Conservation (phyloP, 176 grass and related monocot genomes). For the Carex littledalei region DNA sequence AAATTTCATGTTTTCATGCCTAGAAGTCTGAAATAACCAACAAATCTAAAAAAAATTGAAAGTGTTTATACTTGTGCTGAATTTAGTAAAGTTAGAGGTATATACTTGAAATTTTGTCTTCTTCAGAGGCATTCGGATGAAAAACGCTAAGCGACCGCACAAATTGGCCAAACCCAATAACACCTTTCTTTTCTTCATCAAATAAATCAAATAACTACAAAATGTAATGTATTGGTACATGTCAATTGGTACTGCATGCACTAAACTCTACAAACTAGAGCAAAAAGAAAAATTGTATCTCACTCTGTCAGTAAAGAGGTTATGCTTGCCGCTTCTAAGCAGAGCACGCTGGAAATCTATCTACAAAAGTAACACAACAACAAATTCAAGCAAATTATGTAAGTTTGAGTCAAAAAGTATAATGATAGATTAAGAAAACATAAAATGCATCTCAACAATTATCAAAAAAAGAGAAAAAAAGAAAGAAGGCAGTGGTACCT, state of each 20-base stretch:
- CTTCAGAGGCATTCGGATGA: constrained; percentile 24
- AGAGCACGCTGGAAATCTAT: constrained; percentile 26
- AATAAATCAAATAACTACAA: constrained; percentile 32
- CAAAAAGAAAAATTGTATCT: not conserved
- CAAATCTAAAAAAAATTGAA: not conserved
- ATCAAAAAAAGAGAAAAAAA: not conserved
- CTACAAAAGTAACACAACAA: not conserved
- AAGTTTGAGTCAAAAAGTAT: not conserved
- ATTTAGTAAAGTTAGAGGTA: constrained; percentile 11
- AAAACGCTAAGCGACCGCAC: constrained; percentile 25
- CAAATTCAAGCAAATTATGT: not conserved
- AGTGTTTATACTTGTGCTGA: not conserved
- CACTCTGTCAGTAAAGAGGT: constrained; percentile 31
- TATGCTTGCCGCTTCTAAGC: constrained; percentile 17
- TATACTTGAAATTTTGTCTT: constrained; percentile 23
- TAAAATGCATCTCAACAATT: not conserved
- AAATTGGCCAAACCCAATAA: constrained; percentile 33
- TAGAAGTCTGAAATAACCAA: not conserved
- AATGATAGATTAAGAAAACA: not conserved
- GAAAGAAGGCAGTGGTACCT: not conserved
- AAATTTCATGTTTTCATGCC: not conserved
- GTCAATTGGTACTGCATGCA: not conserved
- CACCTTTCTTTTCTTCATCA: constrained; percentile 29
- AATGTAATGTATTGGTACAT: not conserved
- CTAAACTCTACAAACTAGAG: not conserved